These are phyloP conservation scores for Colletotrichum higginsianum DNA, from an alignment of 2,329 filamentous ascomycete species.

Conservation along the genomic window DNA sequence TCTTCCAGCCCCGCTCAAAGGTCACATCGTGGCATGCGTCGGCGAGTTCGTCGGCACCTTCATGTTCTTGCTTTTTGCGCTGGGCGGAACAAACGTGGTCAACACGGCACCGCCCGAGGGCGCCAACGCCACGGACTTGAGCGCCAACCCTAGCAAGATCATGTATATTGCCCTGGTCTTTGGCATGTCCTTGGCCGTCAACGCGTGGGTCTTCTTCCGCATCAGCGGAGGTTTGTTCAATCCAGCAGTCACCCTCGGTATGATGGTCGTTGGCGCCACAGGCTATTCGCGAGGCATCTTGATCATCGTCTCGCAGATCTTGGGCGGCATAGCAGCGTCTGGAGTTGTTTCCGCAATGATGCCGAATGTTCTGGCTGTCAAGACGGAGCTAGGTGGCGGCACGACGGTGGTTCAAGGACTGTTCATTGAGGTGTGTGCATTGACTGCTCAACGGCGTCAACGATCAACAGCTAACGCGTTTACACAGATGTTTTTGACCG, in stretches of 20 bases:
- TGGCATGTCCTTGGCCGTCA: background rate
- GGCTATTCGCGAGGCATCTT: background rate
- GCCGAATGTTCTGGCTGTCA: slow-evolving; percentile 1
- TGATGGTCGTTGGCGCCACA: background rate
- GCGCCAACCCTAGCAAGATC: background rate
- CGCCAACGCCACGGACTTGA: background rate
- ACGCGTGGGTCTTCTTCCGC: slow-evolving; percentile 67
- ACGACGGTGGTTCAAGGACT: slow-evolving; percentile 69
- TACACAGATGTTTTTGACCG: slow-evolving; percentile 76
- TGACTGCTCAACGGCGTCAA: slow-evolving; percentile 60
- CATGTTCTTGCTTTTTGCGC: background rate
- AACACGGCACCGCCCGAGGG: background rate
- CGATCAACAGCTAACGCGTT: slow-evolving; percentile 59
- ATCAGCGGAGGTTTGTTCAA: slow-evolving; percentile 68
- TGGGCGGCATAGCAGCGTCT: slow-evolving; percentile 63
- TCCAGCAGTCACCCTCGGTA: slow-evolving; percentile 47
- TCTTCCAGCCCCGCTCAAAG: background rate
- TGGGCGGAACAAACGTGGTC: background rate
- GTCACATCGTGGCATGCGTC: background rate
- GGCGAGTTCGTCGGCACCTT: slow-evolving; percentile 1
- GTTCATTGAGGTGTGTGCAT: slow-evolving; percentile 47
- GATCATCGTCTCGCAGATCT: slow-evolving; percentile 54
- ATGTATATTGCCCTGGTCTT: background rate
- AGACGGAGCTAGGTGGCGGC: slow-evolving; percentile 46
- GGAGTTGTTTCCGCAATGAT: slow-evolving; percentile 1